Percentiles rank a stretch among this genome's conserved stretches.
Evolutionary conservation across 192 early-diverging fungal genomes (phyloP).

Genomic region (Rhizophagus sp.): DNA sequence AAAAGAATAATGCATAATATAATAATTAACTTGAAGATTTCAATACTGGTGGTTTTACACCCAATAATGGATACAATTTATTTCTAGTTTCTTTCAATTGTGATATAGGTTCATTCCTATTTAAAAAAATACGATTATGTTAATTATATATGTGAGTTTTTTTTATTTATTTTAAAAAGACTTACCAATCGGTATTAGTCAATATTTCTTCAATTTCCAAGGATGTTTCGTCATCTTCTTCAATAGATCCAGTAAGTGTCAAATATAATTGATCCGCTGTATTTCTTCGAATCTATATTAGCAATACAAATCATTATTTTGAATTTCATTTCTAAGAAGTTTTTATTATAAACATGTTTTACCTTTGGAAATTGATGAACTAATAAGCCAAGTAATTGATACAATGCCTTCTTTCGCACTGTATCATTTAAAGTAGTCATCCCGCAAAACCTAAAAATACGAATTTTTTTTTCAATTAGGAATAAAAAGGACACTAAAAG

Average conservation of each 20-base stretch:
- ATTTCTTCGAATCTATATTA: conserved; percentile 55
- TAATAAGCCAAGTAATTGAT: conserved; percentile 63
- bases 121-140: background rate
- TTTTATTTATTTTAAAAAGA: background rate
- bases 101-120: conserved; percentile 49
- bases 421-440: conserved; percentile 41
- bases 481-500: background rate
- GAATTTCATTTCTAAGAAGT: background rate
- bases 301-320: background rate
- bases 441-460: conserved; percentile 49
- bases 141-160: conserved; percentile 1
- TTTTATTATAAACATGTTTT: background rate
- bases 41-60: conserved; percentile 32
- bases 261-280: conserved; percentile 76
- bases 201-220: conserved; percentile 62
- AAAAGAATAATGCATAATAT: no score
- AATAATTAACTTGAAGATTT: background rate
- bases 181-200: conserved; percentile 68
- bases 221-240: conserved; percentile 40
- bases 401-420: conserved; percentile 54
- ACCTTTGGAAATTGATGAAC: conserved; percentile 78
- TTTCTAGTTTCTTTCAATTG: conserved; percentile 48
- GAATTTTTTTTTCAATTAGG: background rate
- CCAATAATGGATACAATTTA: conserved; percentile 43
- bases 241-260: conserved; percentile 54